Percentiles rank a stretch among this genome's conserved stretches.
Evolutionary conservation across 169 alveolate genomes (phyloP).

Genomic region (Eimeria tenella): DNA sequence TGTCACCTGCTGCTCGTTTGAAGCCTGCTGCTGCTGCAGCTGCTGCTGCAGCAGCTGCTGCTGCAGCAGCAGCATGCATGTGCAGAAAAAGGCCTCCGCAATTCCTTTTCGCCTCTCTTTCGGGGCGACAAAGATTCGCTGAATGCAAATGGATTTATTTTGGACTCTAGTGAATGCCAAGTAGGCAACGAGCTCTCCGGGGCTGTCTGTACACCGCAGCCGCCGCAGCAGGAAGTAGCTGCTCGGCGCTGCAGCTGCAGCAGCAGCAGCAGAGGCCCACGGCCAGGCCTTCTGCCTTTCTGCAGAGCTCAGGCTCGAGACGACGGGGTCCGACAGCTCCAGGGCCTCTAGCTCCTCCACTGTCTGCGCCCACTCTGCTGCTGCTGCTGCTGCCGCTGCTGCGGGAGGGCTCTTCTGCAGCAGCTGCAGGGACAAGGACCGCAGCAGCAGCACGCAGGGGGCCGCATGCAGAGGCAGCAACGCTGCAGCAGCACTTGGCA

Average conservation of each 20-base stretch:
- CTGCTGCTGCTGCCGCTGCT: neutral
- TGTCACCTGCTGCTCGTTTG: neutral
- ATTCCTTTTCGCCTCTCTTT: neutral
- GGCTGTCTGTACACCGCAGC: neutral
- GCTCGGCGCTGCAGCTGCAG: neutral
- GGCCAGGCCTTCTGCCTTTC: neutral
- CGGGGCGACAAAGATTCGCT: neutral
- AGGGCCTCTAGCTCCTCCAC: constrained; percentile 4
- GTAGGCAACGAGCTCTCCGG: neutral
- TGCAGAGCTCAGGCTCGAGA: neutral
- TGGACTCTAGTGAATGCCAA: neutral
- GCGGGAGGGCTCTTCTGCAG: neutral
- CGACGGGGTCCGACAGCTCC: neutral
- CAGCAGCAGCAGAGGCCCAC: neutral
- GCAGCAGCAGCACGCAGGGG: constrained; percentile 48
- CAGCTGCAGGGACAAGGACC: constrained; percentile 16
- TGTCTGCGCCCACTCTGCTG: neutral
- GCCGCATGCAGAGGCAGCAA: constrained; percentile 35
- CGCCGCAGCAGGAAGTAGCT: neutral
- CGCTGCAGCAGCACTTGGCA: neutral
- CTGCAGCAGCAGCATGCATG: neutral
- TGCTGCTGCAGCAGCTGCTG: constrained; percentile 11
- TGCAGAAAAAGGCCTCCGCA: constrained; percentile 17
- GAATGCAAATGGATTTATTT: neutral
- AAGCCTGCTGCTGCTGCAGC: constrained; percentile 4